These are phyloP conservation scores for Clathrospora elynae DNA, from an alignment of 2,329 filamentous ascomycete species.

Conservation along the genomic window DNA sequence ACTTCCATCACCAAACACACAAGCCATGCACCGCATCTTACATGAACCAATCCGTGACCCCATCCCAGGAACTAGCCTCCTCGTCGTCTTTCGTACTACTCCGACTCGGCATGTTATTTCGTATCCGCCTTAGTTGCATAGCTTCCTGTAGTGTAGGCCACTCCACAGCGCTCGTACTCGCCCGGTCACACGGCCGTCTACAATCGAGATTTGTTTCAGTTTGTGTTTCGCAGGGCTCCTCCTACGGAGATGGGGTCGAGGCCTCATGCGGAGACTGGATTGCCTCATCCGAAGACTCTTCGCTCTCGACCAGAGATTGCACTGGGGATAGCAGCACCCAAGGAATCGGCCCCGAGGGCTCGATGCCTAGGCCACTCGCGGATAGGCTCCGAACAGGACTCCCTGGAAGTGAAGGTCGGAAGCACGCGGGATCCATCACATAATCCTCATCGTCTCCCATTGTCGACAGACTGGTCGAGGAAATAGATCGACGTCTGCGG, in stretches of 20 bases:
- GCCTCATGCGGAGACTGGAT: no score
- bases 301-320: no score
- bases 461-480: no score
- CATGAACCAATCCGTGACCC: slow-evolving; percentile 18
- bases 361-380: no score
- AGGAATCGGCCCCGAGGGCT: no score
- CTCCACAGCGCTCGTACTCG: slow-evolving; percentile 13
- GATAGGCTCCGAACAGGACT: no score
- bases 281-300: no score
- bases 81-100: slow-evolving; percentile 6
- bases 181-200: slow-evolving; percentile 1
- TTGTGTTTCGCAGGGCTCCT: neutral
- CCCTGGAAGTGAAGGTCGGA: no score
- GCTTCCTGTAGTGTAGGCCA: slow-evolving; percentile 28
- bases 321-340: no score
- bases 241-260: neutral
- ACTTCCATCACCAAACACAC: neutral
- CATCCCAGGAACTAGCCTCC: slow-evolving; percentile 13
- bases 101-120: neutral
- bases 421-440: no score
- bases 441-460: no score
- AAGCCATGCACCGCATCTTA: neutral
- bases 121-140: neutral
- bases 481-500: no score
- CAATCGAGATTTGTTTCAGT: neutral